Base-by-base conservation (phyloP, 805 yeast genomes). In the Cyberlindnera americana region DNA sequence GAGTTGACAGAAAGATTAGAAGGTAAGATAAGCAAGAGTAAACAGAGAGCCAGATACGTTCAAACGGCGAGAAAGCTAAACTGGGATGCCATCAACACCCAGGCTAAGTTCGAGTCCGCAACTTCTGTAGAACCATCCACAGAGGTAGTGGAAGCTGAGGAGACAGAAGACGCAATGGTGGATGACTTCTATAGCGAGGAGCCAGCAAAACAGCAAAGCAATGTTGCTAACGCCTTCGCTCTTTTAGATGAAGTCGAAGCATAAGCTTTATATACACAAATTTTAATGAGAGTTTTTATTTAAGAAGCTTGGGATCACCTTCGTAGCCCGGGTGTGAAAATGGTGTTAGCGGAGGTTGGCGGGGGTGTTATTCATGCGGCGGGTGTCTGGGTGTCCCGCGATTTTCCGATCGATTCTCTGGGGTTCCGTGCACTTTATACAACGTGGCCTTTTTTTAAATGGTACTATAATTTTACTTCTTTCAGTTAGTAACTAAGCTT, bases 81-180 rank as follows among this genome's bases (percentile, higher is more conserved):
- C 13, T 83, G 91, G 93, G 89, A 82, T 35, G 64, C 69, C 31
- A 80, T 81, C 39, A 83, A 82, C 55, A 66, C 72, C 42, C 58
- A 60, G 22, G 69, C 70, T 42, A 61, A 60, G 40, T n/a, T n/a
- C n/a, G n/a, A n/a, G n/a, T n/a, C n/a, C n/a, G n/a, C n/a, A n/a
- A n/a, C n/a, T n/a, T n/a, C n/a, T 29, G 49, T 29, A 8, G 37
- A 50, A 13, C 49, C 44, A 23, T 57, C 4, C 22, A 43, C 37
- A 15, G 52, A 49, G 37, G 53, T 41, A 3, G 56, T 46, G 15
- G 56, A 53, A 7, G 48, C 44, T 10, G 41, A 34, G 29, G 43
- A 37, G 28, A 40, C 33, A 2, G 49, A 41, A 16, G 49, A 45
- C 10, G 46, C 19, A 2, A 49, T 47, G 51, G 57, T 50, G 16